Conservation (phyloP, 2,329 filamentous ascomycete species). For the Tetracladium maxilliforme region DNA sequence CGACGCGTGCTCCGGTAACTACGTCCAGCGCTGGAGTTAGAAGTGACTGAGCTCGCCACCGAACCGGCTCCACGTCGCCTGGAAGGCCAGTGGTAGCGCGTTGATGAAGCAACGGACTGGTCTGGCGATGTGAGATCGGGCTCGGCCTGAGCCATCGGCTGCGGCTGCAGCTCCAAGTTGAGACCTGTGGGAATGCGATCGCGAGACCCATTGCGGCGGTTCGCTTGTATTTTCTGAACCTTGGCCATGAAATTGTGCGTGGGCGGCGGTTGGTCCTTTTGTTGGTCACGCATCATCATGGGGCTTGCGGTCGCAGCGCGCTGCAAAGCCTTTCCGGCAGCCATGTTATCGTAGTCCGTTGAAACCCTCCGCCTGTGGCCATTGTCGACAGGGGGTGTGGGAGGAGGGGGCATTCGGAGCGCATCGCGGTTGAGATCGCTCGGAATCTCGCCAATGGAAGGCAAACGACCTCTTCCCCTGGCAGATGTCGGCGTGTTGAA, state of each 20-base stretch:
- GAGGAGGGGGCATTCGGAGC: conserved; percentile 19
- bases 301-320: conserved; percentile 55
- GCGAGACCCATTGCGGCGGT: conserved; percentile 54
- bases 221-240: conserved; percentile 44
- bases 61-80: conserved; percentile 37
- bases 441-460: conserved; percentile 63
- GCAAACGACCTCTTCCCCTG: conserved; percentile 50
- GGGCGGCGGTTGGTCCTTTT: conserved; percentile 33
- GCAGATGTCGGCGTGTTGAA: conserved; percentile 58
- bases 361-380: conserved; percentile 21
- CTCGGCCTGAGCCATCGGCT: conserved; percentile 35
- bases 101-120: conserved; percentile 35
- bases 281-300: too few species aligned
- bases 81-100: conserved; percentile 38
- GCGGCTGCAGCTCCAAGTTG: conserved; percentile 51
- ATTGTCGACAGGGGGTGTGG: too few species aligned
- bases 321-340: too few species aligned
- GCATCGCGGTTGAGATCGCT: conserved; percentile 32
- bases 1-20: conserved; percentile 39
- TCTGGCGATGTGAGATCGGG: conserved; percentile 40
- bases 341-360: conserved; percentile 23
- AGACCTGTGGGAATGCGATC: conserved; percentile 64
- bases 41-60: conserved; percentile 40
- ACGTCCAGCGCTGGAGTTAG: conserved; percentile 33
- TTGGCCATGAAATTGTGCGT: conserved; percentile 47